Evolutionary conservation across 2,329 filamentous ascomycete species (phyloP).

Genomic region (Aspergillus costaricaensis): DNA sequence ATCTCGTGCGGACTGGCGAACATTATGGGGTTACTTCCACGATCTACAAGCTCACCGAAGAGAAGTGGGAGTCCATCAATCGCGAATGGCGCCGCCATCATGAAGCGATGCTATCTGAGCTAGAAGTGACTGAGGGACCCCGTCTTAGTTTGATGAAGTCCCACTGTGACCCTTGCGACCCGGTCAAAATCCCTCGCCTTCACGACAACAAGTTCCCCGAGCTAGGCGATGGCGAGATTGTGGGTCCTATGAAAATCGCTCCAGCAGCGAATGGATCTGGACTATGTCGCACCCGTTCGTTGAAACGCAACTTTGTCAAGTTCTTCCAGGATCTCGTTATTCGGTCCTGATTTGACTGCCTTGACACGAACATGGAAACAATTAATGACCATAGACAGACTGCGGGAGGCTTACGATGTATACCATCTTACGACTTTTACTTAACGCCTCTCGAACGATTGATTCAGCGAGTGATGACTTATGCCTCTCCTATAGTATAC

Average conservation of each 20-base stretch:
- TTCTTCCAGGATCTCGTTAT: conserved; percentile 47
- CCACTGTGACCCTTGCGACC: conserved; percentile 51
- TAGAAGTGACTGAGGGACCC: conserved; percentile 37
- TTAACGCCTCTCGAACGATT: conserved; percentile 21
- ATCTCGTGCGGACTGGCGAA: conserved; percentile 82
- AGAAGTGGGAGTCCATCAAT: conserved; percentile 85
- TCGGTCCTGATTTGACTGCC: conserved; percentile 25
- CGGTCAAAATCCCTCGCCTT: conserved; percentile 47
- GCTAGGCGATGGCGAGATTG: conserved; percentile 86
- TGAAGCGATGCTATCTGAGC: conserved; percentile 62
- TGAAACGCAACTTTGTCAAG: conserved; percentile 47
- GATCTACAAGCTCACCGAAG: conserved; percentile 79
- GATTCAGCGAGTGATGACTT: conserved; percentile 33
- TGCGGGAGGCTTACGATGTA: conserved; percentile 26
- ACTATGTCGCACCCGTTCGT: conserved; percentile 42
- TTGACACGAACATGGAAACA: conserved; percentile 4
- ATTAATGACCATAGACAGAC: conserved; percentile 32
- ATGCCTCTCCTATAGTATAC: conserved; percentile 26
- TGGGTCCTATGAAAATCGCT: conserved; percentile 77
- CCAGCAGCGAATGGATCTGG: conserved; percentile 44
- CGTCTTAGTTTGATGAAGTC: conserved; percentile 42
- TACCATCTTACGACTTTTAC: conserved; percentile 22
- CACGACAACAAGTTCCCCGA: conserved; percentile 77
- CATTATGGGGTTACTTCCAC: conserved; percentile 90
- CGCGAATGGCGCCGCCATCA: conserved; percentile 71